Base-by-base conservation (phyloP, 2,329 filamentous ascomycete species). In the Fusarium goolgardi region DNA sequence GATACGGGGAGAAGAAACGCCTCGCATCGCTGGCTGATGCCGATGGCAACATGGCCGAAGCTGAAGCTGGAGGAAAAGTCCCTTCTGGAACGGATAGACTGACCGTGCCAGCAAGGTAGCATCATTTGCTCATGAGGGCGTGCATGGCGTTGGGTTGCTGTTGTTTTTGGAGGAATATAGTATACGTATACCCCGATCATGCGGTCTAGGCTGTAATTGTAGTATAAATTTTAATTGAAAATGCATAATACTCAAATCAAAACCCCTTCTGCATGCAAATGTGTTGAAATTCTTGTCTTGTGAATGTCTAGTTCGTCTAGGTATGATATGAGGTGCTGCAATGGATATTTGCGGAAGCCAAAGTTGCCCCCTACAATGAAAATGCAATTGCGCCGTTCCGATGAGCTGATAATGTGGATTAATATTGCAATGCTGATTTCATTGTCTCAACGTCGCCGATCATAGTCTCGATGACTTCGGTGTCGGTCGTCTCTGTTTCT, bases 381-480 rank as follows among this genome's bases (percentile, higher is more conserved):
- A 34, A 34, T 37, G 44, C 20, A 27, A 58, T 51, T 59, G 44
- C 16, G 49, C 31, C 27, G 50, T 23, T 29, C 32, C 55, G 35
- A 29, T 51, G 44, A 46, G 35, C 54, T 23, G 20, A 20, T 39
- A 47, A 20, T 21, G 27, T 34, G 6, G 25, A 18, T n/a, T 29
- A 13, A 29, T 27, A 37, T 25, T 25, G 39, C 23, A 25, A 43
- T 32, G 46, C n/a, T 11, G 25, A 27, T 37, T 27, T 50, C 18
- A 51, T 53, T 46, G 21, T 12, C 56, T 69, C 52, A 75, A 27
- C 71, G 65, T 43, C 73, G 62, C 39, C 70, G 63, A 58, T 74
- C 70, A 39, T 69, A 40, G 29, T 70, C 70, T 25, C 67, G 69
- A 51, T 71, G 65, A 27, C 73, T 65, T 51, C 72, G 66, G 40